Evolutionary conservation across 352 stramenopile genomes (phyloP).

Genomic region (Globisporangium yorkense): DNA sequence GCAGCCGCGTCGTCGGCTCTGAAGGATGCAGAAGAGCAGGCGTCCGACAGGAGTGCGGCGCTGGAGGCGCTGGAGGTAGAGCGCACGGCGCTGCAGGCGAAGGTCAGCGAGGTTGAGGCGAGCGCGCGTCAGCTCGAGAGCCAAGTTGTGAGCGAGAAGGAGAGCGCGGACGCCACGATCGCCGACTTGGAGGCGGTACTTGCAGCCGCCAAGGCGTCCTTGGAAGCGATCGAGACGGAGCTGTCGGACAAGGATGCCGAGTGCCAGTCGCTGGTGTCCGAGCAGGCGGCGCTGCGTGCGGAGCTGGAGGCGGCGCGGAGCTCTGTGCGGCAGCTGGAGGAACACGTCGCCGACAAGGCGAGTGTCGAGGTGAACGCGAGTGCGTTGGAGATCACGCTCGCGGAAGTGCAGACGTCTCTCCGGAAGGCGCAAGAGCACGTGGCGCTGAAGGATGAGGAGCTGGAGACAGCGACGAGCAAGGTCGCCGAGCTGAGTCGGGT

Average conservation of each 20-base stretch:
- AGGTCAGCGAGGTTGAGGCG: neutral
- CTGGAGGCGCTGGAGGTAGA: neutral
- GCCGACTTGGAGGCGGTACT: neutral
- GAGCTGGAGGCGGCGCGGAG: neutral
- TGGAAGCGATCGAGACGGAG: neutral
- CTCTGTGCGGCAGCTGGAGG: slow-evolving; percentile 2
- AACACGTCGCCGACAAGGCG: neutral
- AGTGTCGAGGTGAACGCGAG: neutral
- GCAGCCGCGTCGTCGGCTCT: neutral
- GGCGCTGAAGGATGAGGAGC: neutral
- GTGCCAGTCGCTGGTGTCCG: neutral
- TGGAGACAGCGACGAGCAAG: slow-evolving; percentile 4
- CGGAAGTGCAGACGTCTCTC: neutral
- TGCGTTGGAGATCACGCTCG: neutral
- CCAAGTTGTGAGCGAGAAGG: neutral
- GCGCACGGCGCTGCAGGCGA: neutral
- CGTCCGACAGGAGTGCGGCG: neutral
- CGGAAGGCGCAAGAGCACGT: slow-evolving; percentile 3
- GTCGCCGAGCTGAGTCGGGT: neutral
- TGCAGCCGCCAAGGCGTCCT: neutral
- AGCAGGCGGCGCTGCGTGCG: neutral
- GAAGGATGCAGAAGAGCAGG: neutral
- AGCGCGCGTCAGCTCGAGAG: neutral
- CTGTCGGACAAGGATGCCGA: neutral
- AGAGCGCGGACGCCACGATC: neutral